Base-by-base conservation (phyloP, 352 stramenopile genomes). In the Globisporangium megalacanthum region DNA sequence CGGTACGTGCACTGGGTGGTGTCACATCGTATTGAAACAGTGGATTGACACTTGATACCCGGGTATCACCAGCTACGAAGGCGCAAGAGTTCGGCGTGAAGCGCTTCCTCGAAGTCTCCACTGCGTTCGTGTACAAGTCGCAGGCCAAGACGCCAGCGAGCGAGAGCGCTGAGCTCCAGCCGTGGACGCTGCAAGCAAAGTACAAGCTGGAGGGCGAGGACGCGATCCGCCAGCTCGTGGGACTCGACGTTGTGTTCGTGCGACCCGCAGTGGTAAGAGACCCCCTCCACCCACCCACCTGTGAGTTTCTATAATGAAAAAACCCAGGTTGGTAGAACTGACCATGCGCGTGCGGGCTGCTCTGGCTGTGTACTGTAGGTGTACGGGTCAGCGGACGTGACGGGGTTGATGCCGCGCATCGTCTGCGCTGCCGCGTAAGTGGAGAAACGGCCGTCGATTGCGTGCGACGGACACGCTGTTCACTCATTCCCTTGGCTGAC, bases 71-170 rank as follows among this genome's bases (percentile, higher is more conserved):
- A 78, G 79, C 80, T 36, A 76, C 79, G 50, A 89, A 89, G 60
- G 79, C 76, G 7, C 63, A 81, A 35, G 73, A 80, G 44, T 54
- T 91, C 49, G 69, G 78, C 13, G 75, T 94, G n/a, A 88, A 86
- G 56, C 77, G 82, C 31, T 94, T 80, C 56, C 60, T 95, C 57
- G 86, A 95, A 68, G 81, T 95, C 15, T 95, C 86, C 19, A 94
- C 86, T 22, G 81, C 79, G n/a, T 91, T 91, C 51, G 83, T 95
- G 50, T 95, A 95, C 77, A 93, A 92, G 61, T 92, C 83, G 25
- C 82, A 93, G 61, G 69, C 73, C 0, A 93, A 93, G 61, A 46
- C 74, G 17, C 72, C 85, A 0, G 85, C 83, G 3, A 69, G 66
- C 11, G 85, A 95, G 56, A 54, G 53, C 0, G 79, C 79, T 0